A percentile compares a stretch with the other conserved stretches of the same genome.
Conservation (phyloP, 2,329 filamentous ascomycete genomes). For the Trichoderma koningii region DNA sequence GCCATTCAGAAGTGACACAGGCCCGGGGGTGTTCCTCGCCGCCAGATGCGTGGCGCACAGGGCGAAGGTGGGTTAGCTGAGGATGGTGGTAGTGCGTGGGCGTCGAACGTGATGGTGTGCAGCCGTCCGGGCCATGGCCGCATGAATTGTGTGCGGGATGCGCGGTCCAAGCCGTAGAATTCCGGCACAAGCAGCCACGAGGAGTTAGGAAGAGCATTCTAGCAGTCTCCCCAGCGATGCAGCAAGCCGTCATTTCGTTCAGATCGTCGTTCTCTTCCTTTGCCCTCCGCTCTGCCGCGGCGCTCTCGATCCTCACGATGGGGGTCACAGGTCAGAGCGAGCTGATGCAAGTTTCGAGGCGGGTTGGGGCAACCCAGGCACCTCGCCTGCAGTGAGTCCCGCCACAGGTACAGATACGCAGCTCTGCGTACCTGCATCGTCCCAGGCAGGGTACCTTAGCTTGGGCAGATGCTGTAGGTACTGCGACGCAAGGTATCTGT, state of each 20-base stretch:
- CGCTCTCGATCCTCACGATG: not conserved
- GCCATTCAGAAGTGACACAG: not conserved
- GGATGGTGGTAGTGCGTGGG: conserved; percentile 13
- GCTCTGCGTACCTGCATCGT: conserved; percentile 3
- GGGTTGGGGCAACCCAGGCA: not conserved
- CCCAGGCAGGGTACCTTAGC: conserved; percentile 6
- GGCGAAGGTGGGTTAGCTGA: conserved; percentile 25
- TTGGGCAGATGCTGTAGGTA: not conserved
- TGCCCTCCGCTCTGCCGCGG: not conserved
- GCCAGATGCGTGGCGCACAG: conserved; percentile 22
- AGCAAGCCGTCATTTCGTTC: no score
- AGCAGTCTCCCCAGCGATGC: no score
- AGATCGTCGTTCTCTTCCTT: not conserved
- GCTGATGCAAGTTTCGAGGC: not conserved
- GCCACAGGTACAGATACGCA: not conserved
- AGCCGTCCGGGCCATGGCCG: conserved; percentile 4
- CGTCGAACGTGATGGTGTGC: conserved; percentile 23
- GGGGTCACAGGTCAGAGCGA: no score
- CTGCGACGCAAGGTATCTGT: not conserved
- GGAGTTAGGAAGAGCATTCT: no score
- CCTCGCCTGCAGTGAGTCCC: no score
- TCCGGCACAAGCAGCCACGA: not conserved
- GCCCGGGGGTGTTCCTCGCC: no score
- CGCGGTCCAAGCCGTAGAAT: conserved; percentile 22
- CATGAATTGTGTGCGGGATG: conserved; percentile 19